Evolutionary conservation across 1,284 basidiomycete species (phyloP).

Genomic region (Melampsora larici-populina): DNA sequence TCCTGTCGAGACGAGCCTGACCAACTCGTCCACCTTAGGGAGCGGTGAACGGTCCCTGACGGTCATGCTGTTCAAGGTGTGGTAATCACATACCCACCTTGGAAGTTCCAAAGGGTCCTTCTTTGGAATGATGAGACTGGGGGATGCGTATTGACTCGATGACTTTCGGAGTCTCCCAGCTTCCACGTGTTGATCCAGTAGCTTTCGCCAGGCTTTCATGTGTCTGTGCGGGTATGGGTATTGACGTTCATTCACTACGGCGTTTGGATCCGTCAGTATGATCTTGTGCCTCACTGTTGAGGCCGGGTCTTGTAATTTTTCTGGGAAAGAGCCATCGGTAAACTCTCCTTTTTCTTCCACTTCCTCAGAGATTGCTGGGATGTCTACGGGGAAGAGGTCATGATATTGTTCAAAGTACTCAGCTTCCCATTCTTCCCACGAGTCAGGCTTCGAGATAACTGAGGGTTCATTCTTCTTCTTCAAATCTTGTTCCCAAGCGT

Average conservation of each 20-base stretch:
- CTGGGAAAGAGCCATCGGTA: too few relatives aligned
- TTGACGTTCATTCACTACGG: conserved; percentile 40
- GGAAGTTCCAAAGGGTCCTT: too few relatives aligned
- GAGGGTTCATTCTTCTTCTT: too few relatives aligned
- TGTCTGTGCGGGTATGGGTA: conserved; percentile 32
- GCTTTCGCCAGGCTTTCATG: conserved; percentile 27
- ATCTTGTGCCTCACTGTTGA: background rate
- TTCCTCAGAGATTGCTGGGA: conserved; percentile 7
- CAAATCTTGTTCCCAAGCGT: too few relatives aligned
- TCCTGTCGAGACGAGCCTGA: background rate
- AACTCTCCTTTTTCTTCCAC: background rate
- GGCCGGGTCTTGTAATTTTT: background rate
- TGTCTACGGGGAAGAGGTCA: conserved; percentile 15
- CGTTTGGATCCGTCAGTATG: conserved; percentile 24
- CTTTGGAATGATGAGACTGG: too few relatives aligned
- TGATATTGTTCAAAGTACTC: background rate
- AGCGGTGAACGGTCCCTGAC: too few relatives aligned
- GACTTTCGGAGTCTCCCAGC: conserved; percentile 32
- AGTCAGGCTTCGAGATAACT: too few relatives aligned
- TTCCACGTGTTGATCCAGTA: conserved; percentile 42
- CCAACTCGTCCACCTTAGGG: conserved; percentile 41
- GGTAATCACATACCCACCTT: too few relatives aligned
- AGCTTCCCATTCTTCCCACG: background rate
- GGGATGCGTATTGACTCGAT: too few relatives aligned
- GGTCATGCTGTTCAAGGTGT: too few relatives aligned